These are phyloP conservation scores for Isabelozyma pseudorhagii DNA, from an alignment of 805 yeast genomes.

Conservation along the genomic window DNA sequence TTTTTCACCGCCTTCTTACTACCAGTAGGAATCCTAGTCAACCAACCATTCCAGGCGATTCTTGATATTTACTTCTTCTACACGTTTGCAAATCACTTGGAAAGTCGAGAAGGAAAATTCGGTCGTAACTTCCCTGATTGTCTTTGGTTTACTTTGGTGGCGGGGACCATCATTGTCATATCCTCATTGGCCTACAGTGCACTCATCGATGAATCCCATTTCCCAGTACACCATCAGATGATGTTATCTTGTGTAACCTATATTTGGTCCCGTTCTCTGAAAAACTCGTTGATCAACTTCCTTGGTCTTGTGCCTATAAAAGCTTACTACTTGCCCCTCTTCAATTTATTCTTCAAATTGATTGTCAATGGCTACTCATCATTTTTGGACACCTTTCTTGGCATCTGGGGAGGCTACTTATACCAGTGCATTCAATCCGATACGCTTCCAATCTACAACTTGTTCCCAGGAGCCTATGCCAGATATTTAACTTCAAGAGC, in stretches of 20 bases:
- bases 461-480: slow-evolving; percentile 30
- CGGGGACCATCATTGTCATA: slow-evolving; percentile 46
- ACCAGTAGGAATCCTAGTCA: slow-evolving; percentile 28
- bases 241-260: slow-evolving; percentile 54
- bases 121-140: slow-evolving; percentile 51
- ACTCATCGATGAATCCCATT: slow-evolving; percentile 14
- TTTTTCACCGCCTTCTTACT: slow-evolving; percentile 50
- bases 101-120: slow-evolving; percentile 44
- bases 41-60: slow-evolving; percentile 23
- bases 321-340: slow-evolving; percentile 53
- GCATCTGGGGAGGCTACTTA: slow-evolving; percentile 54
- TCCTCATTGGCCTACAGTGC: slow-evolving; percentile 25
- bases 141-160: slow-evolving; percentile 48
- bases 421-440: slow-evolving; percentile 62
- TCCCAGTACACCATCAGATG: slow-evolving; percentile 30
- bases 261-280: slow-evolving; percentile 59
- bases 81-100: slow-evolving; percentile 55
- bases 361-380: slow-evolving; percentile 42
- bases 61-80: slow-evolving; percentile 57
- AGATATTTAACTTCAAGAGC: slow-evolving; percentile 2
- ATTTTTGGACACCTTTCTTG: slow-evolving; percentile 43
- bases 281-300: slow-evolving; percentile 52
- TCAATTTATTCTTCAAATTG: slow-evolving; percentile 27
- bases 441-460: slow-evolving; percentile 42
- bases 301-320: slow-evolving; percentile 50